Percentiles rank a stretch among this genome's conserved stretches.
These are phyloP conservation scores for Calonectria multiphialidica DNA, from an alignment of 2,329 filamentous ascomycete species.

Conservation along the genomic window DNA sequence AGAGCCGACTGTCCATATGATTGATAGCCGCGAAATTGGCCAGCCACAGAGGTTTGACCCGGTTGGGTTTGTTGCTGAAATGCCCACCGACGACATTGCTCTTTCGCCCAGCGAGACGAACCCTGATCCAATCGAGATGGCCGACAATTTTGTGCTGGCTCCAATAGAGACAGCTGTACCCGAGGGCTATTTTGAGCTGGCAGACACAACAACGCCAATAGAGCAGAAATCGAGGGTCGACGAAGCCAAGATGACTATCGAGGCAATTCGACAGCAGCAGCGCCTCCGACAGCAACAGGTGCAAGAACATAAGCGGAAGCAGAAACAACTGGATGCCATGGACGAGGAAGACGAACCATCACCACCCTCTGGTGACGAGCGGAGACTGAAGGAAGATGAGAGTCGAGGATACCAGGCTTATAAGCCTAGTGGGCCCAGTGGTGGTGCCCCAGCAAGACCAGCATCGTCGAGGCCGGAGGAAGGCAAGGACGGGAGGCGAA, in stretches of 20 bases:
- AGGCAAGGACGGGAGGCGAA: conserved; percentile 18
- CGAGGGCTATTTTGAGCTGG: conserved; percentile 53
- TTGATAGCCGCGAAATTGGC: conserved; percentile 47
- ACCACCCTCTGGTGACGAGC: conserved; percentile 28
- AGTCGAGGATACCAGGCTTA: conserved; percentile 31
- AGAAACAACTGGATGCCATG: conserved; percentile 2
- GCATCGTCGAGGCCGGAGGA: conserved; percentile 18
- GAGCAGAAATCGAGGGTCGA: conserved; percentile 35
- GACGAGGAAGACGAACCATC: conserved; percentile 18
- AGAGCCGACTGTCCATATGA: conserved; percentile 45
- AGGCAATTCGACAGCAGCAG: conserved; percentile 8
- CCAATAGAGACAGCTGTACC: conserved; percentile 48
- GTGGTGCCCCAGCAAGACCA: conserved; percentile 3
- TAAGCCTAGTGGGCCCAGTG: conserved; percentile 16
- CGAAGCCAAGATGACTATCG: conserved; percentile 25
- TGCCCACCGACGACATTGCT: conserved; percentile 58
- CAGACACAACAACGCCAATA: conserved; percentile 47
- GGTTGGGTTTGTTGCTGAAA: conserved; percentile 60
- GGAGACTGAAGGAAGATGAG: conserved; percentile 14
- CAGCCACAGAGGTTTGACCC: conserved; percentile 50
- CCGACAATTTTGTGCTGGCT: conserved; percentile 51
- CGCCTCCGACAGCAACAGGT: conserved; percentile 12
- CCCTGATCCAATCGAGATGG: conserved; percentile 60
- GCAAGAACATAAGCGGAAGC: conserved; percentile 11
- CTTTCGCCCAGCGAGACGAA: conserved; percentile 55